phyloP scores from a whole-genome alignment of 148 eudicot genomes.

The Vaccinium corymbosum region DNA sequence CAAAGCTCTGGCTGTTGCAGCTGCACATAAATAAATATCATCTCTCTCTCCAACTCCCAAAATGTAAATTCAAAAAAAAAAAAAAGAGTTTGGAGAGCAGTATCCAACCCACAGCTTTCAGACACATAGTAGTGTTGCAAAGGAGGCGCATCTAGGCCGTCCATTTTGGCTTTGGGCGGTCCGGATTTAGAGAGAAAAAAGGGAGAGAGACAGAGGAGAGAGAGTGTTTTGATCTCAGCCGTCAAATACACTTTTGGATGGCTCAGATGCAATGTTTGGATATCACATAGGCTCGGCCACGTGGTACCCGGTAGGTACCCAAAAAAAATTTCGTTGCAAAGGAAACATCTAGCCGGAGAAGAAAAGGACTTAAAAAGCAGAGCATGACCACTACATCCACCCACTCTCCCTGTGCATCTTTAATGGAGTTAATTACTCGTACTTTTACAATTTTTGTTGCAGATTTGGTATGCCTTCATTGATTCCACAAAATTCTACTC shows the following conservation, averaged over 20 bases:
- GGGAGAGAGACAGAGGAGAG: no score
- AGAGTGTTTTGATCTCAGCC: no score
- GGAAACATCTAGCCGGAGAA: not conserved
- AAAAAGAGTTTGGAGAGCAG: no score
- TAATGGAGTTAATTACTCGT: not conserved
- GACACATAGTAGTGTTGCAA: no score
- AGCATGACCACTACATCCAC: not conserved
- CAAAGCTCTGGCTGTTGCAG: not conserved
- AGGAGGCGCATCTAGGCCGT: not conserved
- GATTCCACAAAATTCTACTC: not conserved
- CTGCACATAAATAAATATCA: not conserved
- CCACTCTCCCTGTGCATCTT: not conserved
- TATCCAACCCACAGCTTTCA: no score
- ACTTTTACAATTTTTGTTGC: not conserved
- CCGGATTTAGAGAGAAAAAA: no score
- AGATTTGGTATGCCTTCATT: conserved; percentile 6
- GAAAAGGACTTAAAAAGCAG: not conserved
- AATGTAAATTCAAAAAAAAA: not conserved
- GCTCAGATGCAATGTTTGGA: no score
- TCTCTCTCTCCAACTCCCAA: not conserved
- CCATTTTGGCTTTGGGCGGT: no score
- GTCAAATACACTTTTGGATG: no score
- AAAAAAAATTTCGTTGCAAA: no score
- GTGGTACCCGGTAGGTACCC: no score
- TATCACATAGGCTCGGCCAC: no score